phyloP scores from a whole-genome alignment of 169 alveolate genomes.

The Plasmodium coatneyi region DNA sequence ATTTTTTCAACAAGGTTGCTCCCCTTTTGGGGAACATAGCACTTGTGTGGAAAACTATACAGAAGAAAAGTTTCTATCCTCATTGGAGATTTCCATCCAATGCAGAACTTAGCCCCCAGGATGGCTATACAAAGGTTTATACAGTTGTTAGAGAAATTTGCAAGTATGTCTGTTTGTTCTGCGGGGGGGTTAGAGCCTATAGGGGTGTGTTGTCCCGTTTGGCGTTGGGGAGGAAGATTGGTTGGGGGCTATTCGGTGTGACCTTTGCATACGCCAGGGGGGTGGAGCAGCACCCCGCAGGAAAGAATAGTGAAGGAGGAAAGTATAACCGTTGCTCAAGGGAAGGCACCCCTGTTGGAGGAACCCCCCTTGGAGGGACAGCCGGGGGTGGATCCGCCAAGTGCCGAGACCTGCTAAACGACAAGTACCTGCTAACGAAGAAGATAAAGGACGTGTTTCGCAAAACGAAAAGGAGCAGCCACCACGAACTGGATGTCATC shows the following conservation, averaged over 20 bases:
- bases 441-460: constrained; percentile 41
- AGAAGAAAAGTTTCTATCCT: not conserved
- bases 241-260: not conserved
- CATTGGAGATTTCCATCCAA: not conserved
- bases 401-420: not conserved
- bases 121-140: not conserved
- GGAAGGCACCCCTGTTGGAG: not conserved
- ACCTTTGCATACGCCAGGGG: not conserved
- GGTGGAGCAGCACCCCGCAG: not conserved
- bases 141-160: not conserved
- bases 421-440: constrained; percentile 46
- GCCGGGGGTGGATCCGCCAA: not conserved
- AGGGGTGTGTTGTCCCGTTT: not conserved
- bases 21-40: not conserved
- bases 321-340: not conserved
- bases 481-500: constrained; percentile 13
- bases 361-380: not conserved
- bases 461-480: not conserved
- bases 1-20: not conserved
- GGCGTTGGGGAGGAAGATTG: not conserved
- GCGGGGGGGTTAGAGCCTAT: not conserved
- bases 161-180: not conserved
- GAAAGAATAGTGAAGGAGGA: not conserved
- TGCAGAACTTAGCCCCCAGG: not conserved
- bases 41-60: not conserved